phyloP scores from a whole-genome alignment of 768 basidiomycete genomes.

The Lentinula sp. region DNA sequence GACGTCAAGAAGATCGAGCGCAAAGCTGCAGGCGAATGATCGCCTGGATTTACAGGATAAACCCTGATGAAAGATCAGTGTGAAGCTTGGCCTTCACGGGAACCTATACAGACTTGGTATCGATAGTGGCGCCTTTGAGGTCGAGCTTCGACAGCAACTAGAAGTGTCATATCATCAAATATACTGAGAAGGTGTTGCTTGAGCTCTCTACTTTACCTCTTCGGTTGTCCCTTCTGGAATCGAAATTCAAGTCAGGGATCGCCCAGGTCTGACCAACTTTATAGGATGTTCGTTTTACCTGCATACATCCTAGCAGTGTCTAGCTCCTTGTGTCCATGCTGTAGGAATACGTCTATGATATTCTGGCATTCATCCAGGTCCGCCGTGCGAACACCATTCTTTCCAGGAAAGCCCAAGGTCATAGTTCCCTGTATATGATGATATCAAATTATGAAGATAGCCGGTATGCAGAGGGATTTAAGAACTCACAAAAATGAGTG shows the following conservation, averaged over 20 bases:
- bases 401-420: constrained; percentile 26
- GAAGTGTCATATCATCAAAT: neutral
- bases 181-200: neutral
- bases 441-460: neutral
- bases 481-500: constrained; percentile 28
- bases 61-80: constrained; percentile 21
- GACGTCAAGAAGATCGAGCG: constrained; percentile 31
- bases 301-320: constrained; percentile 46
- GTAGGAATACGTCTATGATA: constrained; percentile 38
- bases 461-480: neutral
- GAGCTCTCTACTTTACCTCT: constrained; percentile 22
- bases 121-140: constrained; percentile 32
- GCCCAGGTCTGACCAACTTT: too few relatives aligned
- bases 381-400: constrained; percentile 32
- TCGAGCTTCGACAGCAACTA: constrained; percentile 36
- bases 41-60: constrained; percentile 31
- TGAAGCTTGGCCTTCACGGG: neutral
- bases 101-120: constrained; percentile 36
- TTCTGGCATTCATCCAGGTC: constrained; percentile 31
- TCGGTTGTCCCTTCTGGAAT: constrained; percentile 39
- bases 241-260: neutral
- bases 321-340: constrained; percentile 35
- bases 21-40: constrained; percentile 29
- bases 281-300: neutral
- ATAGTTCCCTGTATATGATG: neutral